Base-by-base conservation (phyloP, 306 rosid genomes). In the Rosa multiflora region DNA sequence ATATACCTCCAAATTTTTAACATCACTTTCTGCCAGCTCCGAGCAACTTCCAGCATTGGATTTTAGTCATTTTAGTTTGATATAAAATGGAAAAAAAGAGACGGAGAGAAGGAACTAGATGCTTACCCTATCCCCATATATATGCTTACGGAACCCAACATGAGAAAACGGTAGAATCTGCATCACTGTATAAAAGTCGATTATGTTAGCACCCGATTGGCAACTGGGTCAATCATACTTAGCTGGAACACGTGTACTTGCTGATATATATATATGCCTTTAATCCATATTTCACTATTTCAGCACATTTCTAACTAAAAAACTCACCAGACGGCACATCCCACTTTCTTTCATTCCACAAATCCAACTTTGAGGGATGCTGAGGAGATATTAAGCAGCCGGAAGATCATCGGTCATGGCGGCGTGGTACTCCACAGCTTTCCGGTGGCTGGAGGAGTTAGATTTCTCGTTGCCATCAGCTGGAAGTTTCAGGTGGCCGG, bases 371-470 rank as follows among this genome's bases (percentile, higher is more conserved):
- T 68, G 11, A 3, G 3, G 32, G 32, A 68, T 10, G 52, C 52
- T 42, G 7, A 35, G 7, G 17, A 18, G 12, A 39, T 37, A 8
- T 23, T 66, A 26, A 43, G 13, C 46, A 44, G 17, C 11, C 32
- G 8, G 23, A 20, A 32, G 35, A 62, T 42, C 56, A 3, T 47
- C 39, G 10, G 10, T 58, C 46, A 81, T 84, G 85, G 49, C 72
- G 47, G 68, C 81, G 76, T 88, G 89, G 91, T 86, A 77, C 79
- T 67, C 76, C 10, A 67, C 80, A 3, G 76, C 82, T 82, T 83
- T 84, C 78, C 78, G 88, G 76, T 84, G 85, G 85, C 80, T 76
- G 80, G 89, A 72, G 82, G 89, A 68, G 15, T 72, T 88, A 47
- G 67, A 80, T 8, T 69, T 88, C 43, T 77, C 85, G 15, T 44